Evolutionary conservation across 371 early-diverging fungal species (phyloP), one percentile per base, ranked within the genome.

Genomic region (Saksenaea oblongispora): DNA sequence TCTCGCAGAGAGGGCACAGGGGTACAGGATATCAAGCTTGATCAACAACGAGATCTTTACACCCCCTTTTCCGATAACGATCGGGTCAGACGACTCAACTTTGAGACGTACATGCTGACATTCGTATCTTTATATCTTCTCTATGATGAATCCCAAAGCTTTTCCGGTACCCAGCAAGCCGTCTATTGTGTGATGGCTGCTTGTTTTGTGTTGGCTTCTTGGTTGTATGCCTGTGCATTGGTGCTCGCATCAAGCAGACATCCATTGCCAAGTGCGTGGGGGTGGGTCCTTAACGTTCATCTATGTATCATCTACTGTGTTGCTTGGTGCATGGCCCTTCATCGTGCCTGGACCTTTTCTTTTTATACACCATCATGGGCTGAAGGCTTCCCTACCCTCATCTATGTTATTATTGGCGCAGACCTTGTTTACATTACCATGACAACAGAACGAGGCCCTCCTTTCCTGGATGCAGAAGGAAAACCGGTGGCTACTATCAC

Each of bases 231-330:
- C 14, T 36, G 66, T 2, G 63, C 62, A 14, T 58, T 78, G 42
- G 56, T 67, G 17, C 22, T 74, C 9, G 44, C 69, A 5, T 63
- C 76, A 10, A 60, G 58, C 34, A 64, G 67, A 9, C 59, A 76
- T 36, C 57, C 24, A n/a, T 31, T 75, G 1, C 79, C 79, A 18
- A 68, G 63, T 53, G 36, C 58, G 13, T 75, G 76, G 79, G 79
- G 79, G 3, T 79, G 66, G 61, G 61, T 70, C 18, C 62, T 79
- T 15, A 78, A 82, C 51, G 66, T 71, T n/a, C 82, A 82, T 47
- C 54, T 82, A 1, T 71, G 61, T 41, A 55, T 73, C 11, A 60
- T 76, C 36, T 80, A 70, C 41, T 51, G 51, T 13, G 35, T 65
- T 3, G 34, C 61, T 0, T 74, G 62, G 65, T 42, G 51, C 34